A percentile compares a stretch with the other conserved stretches of the same genome.
Evolutionary conservation across 179 eudicot genomes (phyloP).

Genomic region (Carnegiea gigantea): DNA sequence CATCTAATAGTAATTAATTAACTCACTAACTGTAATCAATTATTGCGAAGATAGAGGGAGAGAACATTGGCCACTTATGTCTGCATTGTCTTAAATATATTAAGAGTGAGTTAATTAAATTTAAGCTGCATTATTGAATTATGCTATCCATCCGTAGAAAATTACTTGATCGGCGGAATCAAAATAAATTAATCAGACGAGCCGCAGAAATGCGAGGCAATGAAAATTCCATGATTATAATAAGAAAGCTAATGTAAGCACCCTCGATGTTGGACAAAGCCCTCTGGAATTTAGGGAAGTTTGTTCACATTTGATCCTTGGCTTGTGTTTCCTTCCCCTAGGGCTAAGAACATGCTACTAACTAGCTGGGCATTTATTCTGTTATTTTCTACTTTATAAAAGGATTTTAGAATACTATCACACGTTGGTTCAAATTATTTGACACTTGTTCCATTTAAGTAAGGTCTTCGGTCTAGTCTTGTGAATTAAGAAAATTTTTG

Average conservation of each 20-base stretch:
- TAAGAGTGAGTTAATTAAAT: neutral
- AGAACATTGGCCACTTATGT: slow-evolving; percentile 21
- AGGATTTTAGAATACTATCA: too few species aligned
- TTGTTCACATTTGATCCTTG: neutral
- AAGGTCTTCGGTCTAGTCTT: too few species aligned
- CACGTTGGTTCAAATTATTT: too few species aligned
- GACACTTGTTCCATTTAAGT: too few species aligned
- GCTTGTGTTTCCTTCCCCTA: neutral
- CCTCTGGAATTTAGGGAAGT: neutral
- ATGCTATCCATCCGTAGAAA: neutral
- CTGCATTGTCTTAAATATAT: slow-evolving; percentile 9
- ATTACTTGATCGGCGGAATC: neutral
- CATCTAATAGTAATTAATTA: neutral
- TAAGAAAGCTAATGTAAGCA: neutral
- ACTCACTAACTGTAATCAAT: neutral
- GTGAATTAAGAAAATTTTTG: too few species aligned
- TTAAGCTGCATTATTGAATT: neutral
- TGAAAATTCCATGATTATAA: neutral
- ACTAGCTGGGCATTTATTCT: neutral
- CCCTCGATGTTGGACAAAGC: neutral
- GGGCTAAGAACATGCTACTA: neutral
- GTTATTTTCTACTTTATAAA: too few species aligned
- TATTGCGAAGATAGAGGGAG: neutral
- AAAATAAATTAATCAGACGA: neutral
- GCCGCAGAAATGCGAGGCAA: neutral